Percentiles rank a stretch among this genome's conserved stretches.
Conservation (phyloP, 148 eudicot species). For the Rhododendron ovatum region DNA sequence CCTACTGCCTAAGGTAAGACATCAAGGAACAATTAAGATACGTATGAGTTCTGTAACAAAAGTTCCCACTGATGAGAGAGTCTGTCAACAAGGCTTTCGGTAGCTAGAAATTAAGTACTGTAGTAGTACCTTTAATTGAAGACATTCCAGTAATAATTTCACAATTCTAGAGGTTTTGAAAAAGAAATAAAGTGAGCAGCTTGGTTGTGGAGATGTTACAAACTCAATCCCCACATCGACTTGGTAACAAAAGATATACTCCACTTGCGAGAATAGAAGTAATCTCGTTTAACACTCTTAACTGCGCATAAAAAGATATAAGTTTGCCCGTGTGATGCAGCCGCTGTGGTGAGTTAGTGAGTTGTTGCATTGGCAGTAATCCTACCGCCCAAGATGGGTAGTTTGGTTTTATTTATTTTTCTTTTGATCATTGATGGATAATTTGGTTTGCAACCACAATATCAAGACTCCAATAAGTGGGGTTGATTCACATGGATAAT, state of each 20-base stretch:
- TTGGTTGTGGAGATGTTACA: neutral
- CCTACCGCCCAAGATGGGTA: neutral
- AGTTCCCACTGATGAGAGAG: neutral
- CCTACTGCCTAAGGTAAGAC: conserved; percentile 20
- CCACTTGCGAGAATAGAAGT: neutral
- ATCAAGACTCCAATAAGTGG: conserved; percentile 10
- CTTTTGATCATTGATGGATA: neutral
- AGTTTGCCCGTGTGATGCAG: neutral
- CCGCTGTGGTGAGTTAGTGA: neutral
- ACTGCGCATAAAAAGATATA: neutral
- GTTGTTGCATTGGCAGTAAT: neutral
- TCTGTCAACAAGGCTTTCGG: neutral
- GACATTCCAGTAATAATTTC: neutral
- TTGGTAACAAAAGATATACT: neutral
- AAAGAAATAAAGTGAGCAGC: neutral
- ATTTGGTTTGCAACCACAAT: conserved; percentile 21
- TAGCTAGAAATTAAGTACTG: neutral
- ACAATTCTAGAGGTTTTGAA: neutral
- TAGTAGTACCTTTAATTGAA: neutral
- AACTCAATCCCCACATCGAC: neutral
- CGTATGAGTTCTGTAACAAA: neutral
- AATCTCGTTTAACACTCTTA: neutral
- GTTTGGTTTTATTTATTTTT: neutral
- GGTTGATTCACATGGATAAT: neutral
- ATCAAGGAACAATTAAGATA: conserved; percentile 12